Evolutionary conservation across 1,284 basidiomycete species (phyloP), one percentile per base, ranked within the genome.

Genomic region (Pterulicium gracile): DNA sequence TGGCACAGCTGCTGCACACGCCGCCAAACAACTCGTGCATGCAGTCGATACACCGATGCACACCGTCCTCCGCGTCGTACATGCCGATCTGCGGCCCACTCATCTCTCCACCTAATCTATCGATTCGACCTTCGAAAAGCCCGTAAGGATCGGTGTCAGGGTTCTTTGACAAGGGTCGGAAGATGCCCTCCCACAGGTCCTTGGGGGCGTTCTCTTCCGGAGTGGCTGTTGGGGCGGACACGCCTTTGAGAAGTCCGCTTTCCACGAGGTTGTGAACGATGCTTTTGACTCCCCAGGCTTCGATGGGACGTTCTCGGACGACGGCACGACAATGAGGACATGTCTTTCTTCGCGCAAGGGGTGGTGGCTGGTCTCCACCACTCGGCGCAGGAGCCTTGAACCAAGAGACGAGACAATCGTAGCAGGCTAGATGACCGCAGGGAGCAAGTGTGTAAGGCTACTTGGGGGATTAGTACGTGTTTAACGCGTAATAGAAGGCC

Each of bases 1-100:
- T 69, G 15, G 70, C 65, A 52, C 85, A 87, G 13, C 56, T 55
- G 2, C 75, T 67, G 56, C 85, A 88, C 13, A 66, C 55, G 1
- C 79, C 80, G 49, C 68, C 73, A 72, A 70, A 77, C 49, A 88
- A 79, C 61, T 88, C 85, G 56, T 88, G 77, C 67, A 77, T 69
- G 54, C 85, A 88, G 35, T 79, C 77, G 10, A 77, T 56, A 56
- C 85, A 88, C n/a, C 85, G 72, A 53, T 75, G 81, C 4, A 88
- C 78, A 4, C 74, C 78, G 50, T 88, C 84, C 53, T 84, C 81
- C 10, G 64, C 68, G 54, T 88, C 85, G 44, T 71, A 72, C 62
- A 80, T 72, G 0, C 83, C 83, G 53, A 77, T 58, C 5, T 68
- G 61, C 49, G 57, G 55, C 59, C 66, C 49, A 60, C 55, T 53